Percentiles rank a stretch among this genome's conserved stretches.
phyloP scores from a whole-genome alignment of 2,329 filamentous ascomycete species.

The Cryphonectria parasitica region DNA sequence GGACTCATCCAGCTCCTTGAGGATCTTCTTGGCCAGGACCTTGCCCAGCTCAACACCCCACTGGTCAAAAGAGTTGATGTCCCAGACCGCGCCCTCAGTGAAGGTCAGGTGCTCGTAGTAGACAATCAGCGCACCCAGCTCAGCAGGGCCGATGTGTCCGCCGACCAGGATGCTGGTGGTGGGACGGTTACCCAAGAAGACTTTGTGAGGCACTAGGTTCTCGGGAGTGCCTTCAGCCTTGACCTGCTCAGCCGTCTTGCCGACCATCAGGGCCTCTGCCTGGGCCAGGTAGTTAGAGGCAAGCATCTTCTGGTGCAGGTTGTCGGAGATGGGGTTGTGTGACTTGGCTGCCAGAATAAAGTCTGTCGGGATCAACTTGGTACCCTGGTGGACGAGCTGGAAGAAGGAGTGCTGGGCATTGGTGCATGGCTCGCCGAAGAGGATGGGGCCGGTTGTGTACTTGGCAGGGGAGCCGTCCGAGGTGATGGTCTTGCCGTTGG shows the following conservation, averaged over 20 bases:
- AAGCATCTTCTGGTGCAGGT: constrained; percentile 96
- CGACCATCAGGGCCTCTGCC: constrained; percentile 87
- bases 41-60: constrained; percentile 99
- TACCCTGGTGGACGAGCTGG: constrained; percentile 98
- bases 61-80: constrained; percentile 99
- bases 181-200: constrained; percentile 95
- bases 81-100: constrained; percentile 96
- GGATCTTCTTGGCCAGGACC: constrained; percentile 90
- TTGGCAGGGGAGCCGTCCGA: constrained; percentile 87
- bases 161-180: constrained; percentile 92
- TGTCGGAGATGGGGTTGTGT: constrained; percentile 91
- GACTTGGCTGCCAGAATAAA: constrained; percentile 96
- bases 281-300: constrained; percentile 92
- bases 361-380: constrained; percentile 97
- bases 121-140: constrained; percentile 91
- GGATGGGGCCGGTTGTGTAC: constrained; percentile 92
- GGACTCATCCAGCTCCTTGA: constrained; percentile 79
- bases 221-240: constrained; percentile 74
- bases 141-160: constrained; percentile 89
- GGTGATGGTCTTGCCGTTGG: constrained; percentile 96
- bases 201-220: constrained; percentile 93
- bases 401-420: constrained; percentile 99
- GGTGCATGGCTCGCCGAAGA: constrained; percentile 98
- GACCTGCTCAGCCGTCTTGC: constrained; percentile 81
- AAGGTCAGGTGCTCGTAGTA: constrained; percentile 99